A percentile compares a stretch with the other conserved stretches of the same genome.
phyloP scores from a whole-genome alignment of 140 eudicot species.

The Oenanthe javanica region DNA sequence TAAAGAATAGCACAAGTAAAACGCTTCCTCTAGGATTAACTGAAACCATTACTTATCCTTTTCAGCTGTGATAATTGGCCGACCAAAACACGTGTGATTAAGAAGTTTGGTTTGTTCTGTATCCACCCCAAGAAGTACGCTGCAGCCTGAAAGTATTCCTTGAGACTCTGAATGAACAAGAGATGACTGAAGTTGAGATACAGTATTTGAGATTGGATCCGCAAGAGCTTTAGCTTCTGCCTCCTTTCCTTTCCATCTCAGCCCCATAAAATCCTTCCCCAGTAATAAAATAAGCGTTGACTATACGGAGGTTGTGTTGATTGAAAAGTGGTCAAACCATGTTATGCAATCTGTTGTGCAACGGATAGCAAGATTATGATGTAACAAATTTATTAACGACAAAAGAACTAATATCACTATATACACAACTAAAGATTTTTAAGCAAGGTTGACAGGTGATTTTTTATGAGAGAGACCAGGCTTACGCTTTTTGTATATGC shows the following conservation, averaged over 20 bases:
- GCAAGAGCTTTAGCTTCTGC: conserved; percentile 62
- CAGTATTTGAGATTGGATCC: conserved; percentile 47
- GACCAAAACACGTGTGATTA: background rate
- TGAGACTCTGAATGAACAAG: conserved; percentile 38
- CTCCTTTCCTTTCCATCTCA: conserved; percentile 74
- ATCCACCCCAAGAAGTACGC: conserved; percentile 3
- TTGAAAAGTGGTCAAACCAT: background rate
- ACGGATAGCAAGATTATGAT: background rate
- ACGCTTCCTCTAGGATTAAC: background rate
- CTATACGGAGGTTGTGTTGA: background rate
- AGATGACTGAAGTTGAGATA: conserved; percentile 41
- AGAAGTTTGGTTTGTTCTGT: conserved; percentile 2
- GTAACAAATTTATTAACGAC: background rate
- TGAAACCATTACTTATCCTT: conserved; percentile 2
- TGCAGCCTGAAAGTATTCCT: conserved; percentile 49
- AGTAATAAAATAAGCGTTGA: background rate
- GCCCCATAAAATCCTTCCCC: conserved; percentile 38
- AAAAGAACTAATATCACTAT: background rate
- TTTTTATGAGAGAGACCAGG: background rate
- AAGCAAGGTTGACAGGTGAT: background rate
- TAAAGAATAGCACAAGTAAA: conserved; percentile 31
- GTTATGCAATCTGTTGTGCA: background rate
- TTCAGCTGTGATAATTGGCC: background rate
- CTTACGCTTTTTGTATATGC: background rate
- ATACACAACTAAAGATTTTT: background rate